phyloP scores from a whole-genome alignment of 2,329 filamentous ascomycete species.

The Dothiorella sarmentorum region DNA sequence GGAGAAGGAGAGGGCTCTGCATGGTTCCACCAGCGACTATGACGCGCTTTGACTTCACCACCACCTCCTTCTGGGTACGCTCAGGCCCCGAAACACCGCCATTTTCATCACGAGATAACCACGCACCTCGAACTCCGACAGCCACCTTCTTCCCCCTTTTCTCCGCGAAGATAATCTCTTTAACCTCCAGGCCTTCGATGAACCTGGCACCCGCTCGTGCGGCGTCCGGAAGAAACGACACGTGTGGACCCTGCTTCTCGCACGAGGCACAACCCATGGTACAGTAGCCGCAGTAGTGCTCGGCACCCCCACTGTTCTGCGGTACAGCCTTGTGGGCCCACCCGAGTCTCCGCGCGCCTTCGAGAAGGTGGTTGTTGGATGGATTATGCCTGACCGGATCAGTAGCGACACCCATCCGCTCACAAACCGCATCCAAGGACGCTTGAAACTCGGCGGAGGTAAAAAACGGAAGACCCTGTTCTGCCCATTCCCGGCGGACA shows the following conservation, averaged over 20 bases:
- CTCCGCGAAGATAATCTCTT: slow-evolving; percentile 66
- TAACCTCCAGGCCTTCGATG: slow-evolving; percentile 75
- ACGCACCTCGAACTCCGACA: slow-evolving; percentile 68
- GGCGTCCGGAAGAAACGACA: slow-evolving; percentile 76
- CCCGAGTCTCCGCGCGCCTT: slow-evolving; percentile 70
- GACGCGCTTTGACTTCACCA: slow-evolving; percentile 75
- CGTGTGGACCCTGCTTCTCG: slow-evolving; percentile 74
- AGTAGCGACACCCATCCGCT: slow-evolving; percentile 70
- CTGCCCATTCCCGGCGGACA: slow-evolving; percentile 79
- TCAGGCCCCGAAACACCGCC: slow-evolving; percentile 56
- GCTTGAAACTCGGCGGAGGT: slow-evolving; percentile 69
- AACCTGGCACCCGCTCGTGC: slow-evolving; percentile 73
- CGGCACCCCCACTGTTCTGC: slow-evolving; percentile 71
- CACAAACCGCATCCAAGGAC: slow-evolving; percentile 75
- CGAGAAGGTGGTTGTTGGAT: slow-evolving; percentile 67
- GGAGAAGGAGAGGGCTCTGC: slow-evolving; percentile 71
- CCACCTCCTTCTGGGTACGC: slow-evolving; percentile 57
- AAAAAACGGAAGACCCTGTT: slow-evolving; percentile 68
- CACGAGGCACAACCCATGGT: slow-evolving; percentile 58
- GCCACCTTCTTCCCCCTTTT: slow-evolving; percentile 55
- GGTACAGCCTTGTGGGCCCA: slow-evolving; percentile 67
- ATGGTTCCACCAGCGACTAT: slow-evolving; percentile 75
- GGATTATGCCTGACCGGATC: slow-evolving; percentile 69
- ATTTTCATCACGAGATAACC: slow-evolving; percentile 66
- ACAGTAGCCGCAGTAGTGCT: slow-evolving; percentile 70